A percentile compares a stretch with the other conserved stretches of the same genome.
Conservation (phyloP, 1,284 basidiomycete genomes). For the Puccinia coronata region DNA sequence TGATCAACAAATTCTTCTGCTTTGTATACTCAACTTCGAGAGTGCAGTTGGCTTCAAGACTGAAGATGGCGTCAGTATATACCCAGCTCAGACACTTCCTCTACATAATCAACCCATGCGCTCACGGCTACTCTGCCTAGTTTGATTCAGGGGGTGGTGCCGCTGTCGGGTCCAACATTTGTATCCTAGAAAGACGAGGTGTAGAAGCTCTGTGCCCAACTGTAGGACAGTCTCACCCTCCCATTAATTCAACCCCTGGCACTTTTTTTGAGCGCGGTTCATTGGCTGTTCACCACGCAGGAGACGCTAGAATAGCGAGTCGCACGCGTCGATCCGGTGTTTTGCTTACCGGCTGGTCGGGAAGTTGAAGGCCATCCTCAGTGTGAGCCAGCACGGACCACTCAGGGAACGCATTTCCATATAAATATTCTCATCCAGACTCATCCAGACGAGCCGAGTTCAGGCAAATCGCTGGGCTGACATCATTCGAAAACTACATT, state of each 20-base stretch:
- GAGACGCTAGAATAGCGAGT: not conserved
- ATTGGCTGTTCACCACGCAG: not conserved
- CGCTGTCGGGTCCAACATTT: not conserved
- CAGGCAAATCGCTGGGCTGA: not conserved
- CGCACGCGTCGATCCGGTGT: not conserved
- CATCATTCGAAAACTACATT: conserved; percentile 3
- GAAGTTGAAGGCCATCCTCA: not conserved
- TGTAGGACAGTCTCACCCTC: not conserved
- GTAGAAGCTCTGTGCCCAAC: conserved; percentile 17
- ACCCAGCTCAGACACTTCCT: not conserved
- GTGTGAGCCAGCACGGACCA: not conserved
- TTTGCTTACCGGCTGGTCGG: not conserved
- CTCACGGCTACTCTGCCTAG: not conserved
- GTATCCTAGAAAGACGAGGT: not conserved
- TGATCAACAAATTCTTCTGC: too few species aligned
- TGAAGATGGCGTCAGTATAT: not conserved
- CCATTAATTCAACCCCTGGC: not conserved
- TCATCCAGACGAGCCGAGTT: not conserved
- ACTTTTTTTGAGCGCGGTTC: not conserved
- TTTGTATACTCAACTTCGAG: not conserved
- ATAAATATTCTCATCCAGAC: not conserved
- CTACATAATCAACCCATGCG: not conserved
- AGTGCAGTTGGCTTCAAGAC: not conserved
- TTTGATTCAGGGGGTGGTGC: conserved; percentile 6
- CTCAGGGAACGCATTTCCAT: not conserved